Percentiles rank a stretch among this genome's conserved stretches.
Evolutionary conservation across 106 monocot genomes (phyloP).

Genomic region (Xerophyta viscosa): DNA sequence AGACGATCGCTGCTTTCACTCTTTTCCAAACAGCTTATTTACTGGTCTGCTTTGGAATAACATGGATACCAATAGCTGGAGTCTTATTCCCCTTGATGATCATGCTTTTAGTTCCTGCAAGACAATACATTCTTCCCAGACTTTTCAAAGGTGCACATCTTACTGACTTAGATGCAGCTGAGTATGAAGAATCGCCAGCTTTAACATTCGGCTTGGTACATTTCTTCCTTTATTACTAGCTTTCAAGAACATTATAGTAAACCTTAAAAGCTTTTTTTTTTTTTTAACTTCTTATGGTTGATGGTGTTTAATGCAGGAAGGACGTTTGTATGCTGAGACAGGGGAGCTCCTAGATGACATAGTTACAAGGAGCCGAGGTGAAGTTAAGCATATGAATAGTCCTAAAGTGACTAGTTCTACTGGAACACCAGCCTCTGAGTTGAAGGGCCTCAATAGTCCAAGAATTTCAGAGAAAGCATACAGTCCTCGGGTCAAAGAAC

Average conservation of each 20-base stretch:
- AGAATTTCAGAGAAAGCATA: conserved; percentile 30
- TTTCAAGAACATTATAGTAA: too few species aligned
- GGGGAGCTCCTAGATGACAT: conserved; percentile 66
- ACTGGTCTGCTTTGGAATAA: conserved; percentile 64
- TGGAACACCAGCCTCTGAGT: conserved; percentile 28
- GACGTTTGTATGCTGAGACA: conserved; percentile 17
- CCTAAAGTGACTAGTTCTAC: conserved; percentile 71
- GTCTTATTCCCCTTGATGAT: conserved; percentile 82
- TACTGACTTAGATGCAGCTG: conserved; percentile 73
- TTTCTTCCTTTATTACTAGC: too few species aligned
- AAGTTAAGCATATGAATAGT: conserved; percentile 52
- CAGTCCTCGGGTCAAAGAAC: conserved; percentile 40
- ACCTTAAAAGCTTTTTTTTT: too few species aligned
- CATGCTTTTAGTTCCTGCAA: conserved; percentile 77
- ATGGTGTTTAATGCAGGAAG: not conserved
- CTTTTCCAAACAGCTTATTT: conserved; percentile 64
- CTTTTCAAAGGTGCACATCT: conserved; percentile 79
- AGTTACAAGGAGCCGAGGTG: conserved; percentile 79
- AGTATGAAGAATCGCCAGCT: conserved; percentile 73
- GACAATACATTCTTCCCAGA: conserved; percentile 69
- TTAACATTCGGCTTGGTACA: conserved; percentile 31
- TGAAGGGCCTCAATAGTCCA: conserved; percentile 36
- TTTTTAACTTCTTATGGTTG: not conserved
- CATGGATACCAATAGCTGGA: conserved; percentile 77
- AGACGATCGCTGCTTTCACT: conserved; percentile 55